Base-by-base conservation (phyloP, 768 basidiomycete genomes). In the Boletus barrowsii region DNA sequence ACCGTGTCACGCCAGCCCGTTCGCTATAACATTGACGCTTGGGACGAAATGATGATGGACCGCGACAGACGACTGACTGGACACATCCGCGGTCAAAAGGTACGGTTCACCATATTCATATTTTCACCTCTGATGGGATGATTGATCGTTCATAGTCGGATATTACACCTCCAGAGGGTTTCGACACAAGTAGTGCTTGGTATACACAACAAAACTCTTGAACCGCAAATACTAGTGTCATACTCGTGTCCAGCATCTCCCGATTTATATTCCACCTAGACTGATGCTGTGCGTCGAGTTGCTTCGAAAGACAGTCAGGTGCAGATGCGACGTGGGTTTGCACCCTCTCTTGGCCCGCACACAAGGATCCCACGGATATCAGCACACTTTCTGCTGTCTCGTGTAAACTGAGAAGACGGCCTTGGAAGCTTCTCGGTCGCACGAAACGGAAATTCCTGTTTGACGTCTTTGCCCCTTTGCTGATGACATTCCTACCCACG, bases 41-140 rank as follows among this genome's bases (percentile, higher is more conserved):
- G 93, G 93, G 96, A 98, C 57, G 81, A 89, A 49, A 91, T 90
- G 88, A 92, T 98, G 93, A 93, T 98, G 87, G 83, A 86, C 65
- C 79, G 96, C 52, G 96, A 98, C 75, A 78, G 81, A 66, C 79
- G 90, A 58, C 71, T 98, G 66, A 97, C 94, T 3, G 96, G 96
- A 13, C 88, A 90, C 67, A 64, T 74, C 63, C 82, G 96, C 60
- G 93, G 93, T 50, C 96, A 98, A 70, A 79, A 80, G 68, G 95
- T 95, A 69, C 64, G 91, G 44, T 29, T 10, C 13, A 13, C 9
- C 11, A 22, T 22, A 22, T 3, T 22, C 13, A 14, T 14, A 40
- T 41, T 11, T 22, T 39, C 10, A 36, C 35, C 33, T 14, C 33
- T 17, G 35, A 36, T 0, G 15, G 35, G 13, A 13, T 36, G 15